These are phyloP conservation scores for Phoma sp. DNA, from an alignment of 2,329 filamentous ascomycete genomes.

Conservation along the genomic window DNA sequence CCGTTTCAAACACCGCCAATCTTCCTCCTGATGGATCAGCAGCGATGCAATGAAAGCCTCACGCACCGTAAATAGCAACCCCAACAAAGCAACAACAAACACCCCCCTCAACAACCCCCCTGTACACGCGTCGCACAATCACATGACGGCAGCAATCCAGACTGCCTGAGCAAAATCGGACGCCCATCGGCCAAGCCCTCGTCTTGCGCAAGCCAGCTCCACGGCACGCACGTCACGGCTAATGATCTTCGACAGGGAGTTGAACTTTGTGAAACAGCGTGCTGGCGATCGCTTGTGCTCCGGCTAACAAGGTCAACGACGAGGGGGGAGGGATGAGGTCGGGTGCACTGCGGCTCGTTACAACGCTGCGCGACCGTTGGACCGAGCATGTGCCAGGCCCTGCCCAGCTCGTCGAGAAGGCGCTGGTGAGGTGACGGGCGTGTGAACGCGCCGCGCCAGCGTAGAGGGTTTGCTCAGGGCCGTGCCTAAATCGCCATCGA, in stretches of 20 bases:
- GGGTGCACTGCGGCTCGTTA: background rate
- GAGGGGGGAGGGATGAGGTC: background rate
- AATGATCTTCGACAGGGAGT: background rate
- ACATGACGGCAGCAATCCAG: background rate
- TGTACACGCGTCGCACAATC: background rate
- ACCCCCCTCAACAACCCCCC: background rate
- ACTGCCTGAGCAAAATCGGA: background rate
- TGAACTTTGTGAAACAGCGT: slow-evolving; percentile 1
- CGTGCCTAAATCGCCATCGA: background rate
- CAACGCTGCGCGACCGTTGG: background rate
- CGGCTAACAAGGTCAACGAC: background rate
- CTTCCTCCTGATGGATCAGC: background rate
- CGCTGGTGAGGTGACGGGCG: background rate
- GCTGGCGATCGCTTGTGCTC: slow-evolving; percentile 8
- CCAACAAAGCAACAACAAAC: background rate
- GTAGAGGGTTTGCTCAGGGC: no score
- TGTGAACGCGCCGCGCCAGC: background rate
- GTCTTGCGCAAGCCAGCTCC: slow-evolving; percentile 13
- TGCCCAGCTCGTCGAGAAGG: background rate
- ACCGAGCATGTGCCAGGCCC: background rate
- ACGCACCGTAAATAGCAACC: background rate
- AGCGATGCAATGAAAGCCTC: background rate
- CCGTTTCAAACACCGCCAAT: slow-evolving; percentile 6
- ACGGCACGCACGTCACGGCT: slow-evolving; percentile 3
- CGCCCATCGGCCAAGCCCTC: background rate